A percentile compares a stretch with the other conserved stretches of the same genome.
These are phyloP conservation scores for Neonectria neomacrospora DNA, from an alignment of 2,329 filamentous ascomycete species.

Conservation along the genomic window DNA sequence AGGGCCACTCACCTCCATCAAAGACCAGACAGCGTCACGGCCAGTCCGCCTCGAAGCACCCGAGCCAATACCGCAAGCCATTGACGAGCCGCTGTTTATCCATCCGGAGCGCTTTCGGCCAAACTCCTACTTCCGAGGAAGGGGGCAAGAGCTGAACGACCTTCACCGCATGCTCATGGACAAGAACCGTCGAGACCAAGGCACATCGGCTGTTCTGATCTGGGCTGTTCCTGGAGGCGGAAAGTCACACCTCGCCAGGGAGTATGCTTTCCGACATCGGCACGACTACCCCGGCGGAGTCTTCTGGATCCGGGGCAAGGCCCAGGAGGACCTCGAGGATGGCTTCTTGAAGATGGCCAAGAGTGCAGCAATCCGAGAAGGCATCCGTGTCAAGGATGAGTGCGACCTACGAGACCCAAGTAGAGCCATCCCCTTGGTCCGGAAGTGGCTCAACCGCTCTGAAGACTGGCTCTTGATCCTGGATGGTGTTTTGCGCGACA, in stretches of 20 bases:
- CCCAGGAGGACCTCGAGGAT: slow-evolving; percentile 42
- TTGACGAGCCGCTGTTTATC: slow-evolving; percentile 33
- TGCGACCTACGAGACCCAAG: slow-evolving; percentile 28
- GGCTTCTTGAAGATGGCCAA: slow-evolving; percentile 41
- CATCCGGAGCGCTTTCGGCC: slow-evolving; percentile 42
- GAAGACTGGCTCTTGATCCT: slow-evolving; percentile 42
- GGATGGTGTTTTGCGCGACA: slow-evolving; percentile 39
- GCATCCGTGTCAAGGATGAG: slow-evolving; percentile 31
- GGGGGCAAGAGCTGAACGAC: slow-evolving; percentile 30
- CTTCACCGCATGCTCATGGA: slow-evolving; percentile 41
- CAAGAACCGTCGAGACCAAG: slow-evolving; percentile 27
- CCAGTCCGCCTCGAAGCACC: slow-evolving; percentile 11
- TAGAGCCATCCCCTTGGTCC: slow-evolving; percentile 33
- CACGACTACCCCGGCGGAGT: slow-evolving; percentile 38
- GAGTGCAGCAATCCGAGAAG: slow-evolving; percentile 26
- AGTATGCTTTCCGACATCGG: slow-evolving; percentile 40
- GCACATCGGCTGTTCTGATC: slow-evolving; percentile 40
- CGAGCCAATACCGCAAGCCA: slow-evolving; percentile 1
- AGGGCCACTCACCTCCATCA: background rate
- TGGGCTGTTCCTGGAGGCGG: slow-evolving; percentile 41
- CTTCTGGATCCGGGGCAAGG: slow-evolving; percentile 41
- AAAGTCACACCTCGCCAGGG: slow-evolving; percentile 39
- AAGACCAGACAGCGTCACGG: slow-evolving; percentile 9
- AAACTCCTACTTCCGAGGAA: slow-evolving; percentile 38
- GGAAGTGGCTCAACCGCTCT: slow-evolving; percentile 36